Evolutionary conservation across 2,329 filamentous ascomycete species (phyloP).

Genomic region (Aspergillus neotritici): DNA sequence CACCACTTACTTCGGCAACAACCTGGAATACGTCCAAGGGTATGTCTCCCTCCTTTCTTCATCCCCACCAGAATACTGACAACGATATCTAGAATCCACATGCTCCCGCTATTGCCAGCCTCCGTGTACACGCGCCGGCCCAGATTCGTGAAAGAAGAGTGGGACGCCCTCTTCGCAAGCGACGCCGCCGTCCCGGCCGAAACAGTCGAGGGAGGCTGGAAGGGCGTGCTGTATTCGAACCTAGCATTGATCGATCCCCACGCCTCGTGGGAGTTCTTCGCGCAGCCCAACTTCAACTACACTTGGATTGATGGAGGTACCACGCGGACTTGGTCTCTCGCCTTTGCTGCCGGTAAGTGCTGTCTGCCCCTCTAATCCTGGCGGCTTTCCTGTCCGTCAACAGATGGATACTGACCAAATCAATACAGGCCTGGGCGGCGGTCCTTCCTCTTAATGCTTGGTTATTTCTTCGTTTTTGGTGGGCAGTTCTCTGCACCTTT

Average conservation of each 20-base stretch:
- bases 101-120: conserved; percentile 68
- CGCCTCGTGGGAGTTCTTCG: conserved; percentile 70
- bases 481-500: too few species aligned
- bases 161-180: conserved; percentile 69
- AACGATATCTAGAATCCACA: conserved; percentile 63
- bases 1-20: conserved; percentile 77
- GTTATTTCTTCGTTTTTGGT: background rate
- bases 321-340: conserved; percentile 77
- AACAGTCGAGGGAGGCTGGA: conserved; percentile 70
- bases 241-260: conserved; percentile 68
- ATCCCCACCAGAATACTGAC: conserved; percentile 13
- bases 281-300: conserved; percentile 57
- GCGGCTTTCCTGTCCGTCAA: conserved; percentile 3
- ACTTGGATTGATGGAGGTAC: conserved; percentile 69
- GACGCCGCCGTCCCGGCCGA: conserved; percentile 54
- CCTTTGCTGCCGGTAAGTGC: conserved; percentile 62
- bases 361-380: too few species aligned
- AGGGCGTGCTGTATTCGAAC: conserved; percentile 76
- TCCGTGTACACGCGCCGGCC: conserved; percentile 61
- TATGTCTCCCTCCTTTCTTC: conserved; percentile 19
- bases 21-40: conserved; percentile 65
- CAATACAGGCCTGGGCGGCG: too few species aligned
- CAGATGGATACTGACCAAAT: background rate
- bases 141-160: conserved; percentile 74
- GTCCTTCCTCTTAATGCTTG: too few species aligned